Percentiles rank a stretch among this genome's conserved stretches.
Evolutionary conservation across 108 stramenopile species (phyloP).

Genomic region (Cylindrotheca closterium): DNA sequence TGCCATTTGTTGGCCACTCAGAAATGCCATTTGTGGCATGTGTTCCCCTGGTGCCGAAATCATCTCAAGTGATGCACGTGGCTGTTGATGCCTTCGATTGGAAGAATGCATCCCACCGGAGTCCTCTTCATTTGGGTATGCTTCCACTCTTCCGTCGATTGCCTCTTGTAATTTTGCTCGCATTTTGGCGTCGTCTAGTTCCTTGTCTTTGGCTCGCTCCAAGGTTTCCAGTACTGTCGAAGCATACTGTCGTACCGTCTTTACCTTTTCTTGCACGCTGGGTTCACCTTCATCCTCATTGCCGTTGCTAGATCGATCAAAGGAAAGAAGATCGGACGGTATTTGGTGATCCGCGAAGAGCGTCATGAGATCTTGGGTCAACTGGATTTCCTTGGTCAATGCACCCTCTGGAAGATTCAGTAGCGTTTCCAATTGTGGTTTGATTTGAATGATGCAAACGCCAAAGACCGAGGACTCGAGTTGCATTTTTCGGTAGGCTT

Average conservation of each 20-base stretch:
- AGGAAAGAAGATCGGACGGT: constrained; percentile 81
- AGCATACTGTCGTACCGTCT: constrained; percentile 62
- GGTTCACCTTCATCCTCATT: constrained; percentile 22
- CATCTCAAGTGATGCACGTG: too few relatives aligned
- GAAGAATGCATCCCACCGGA: background rate
- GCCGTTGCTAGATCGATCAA: constrained; percentile 53
- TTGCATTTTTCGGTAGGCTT: constrained; percentile 81
- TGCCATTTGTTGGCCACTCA: background rate
- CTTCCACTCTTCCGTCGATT: constrained; percentile 1
- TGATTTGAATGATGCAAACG: constrained; percentile 76
- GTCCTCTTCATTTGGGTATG: background rate
- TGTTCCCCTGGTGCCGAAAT: too few relatives aligned
- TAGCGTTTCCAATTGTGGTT: constrained; percentile 82
- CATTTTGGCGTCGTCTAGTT: constrained; percentile 45
- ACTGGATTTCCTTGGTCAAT: constrained; percentile 82
- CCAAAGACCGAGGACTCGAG: constrained; percentile 82
- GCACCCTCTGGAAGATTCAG: constrained; percentile 60
- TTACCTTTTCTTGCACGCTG: constrained; percentile 45
- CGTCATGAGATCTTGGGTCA: constrained; percentile 82
- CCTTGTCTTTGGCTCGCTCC: constrained; percentile 45
- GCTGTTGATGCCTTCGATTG: background rate
- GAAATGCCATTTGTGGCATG: background rate
- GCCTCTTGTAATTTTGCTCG: constrained; percentile 53
- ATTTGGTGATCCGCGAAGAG: constrained; percentile 86
- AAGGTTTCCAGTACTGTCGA: constrained; percentile 70